Base-by-base conservation (phyloP, 2,329 filamentous ascomycete species). In the Penicillium sp. region DNA sequence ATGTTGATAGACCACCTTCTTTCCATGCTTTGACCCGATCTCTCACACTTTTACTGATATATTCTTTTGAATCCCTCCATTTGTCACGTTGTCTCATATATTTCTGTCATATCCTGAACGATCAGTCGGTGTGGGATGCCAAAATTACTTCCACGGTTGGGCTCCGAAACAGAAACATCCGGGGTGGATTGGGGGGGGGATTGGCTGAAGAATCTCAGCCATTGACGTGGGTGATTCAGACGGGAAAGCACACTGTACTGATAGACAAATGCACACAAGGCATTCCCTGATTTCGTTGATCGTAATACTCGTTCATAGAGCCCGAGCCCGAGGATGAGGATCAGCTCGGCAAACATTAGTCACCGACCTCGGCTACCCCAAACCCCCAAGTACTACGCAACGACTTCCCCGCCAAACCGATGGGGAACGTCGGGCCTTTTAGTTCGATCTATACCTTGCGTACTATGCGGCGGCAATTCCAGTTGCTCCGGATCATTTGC, bases 1-100 rank as follows among this genome's bases (percentile, higher is more conserved):
- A 55, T 62, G 52, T 63, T 52, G 53, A 60, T 64, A 63, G 57
- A 63, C 54, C 44, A 10, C 9, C 20, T 38, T 51, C 46, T 49
- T 36, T 53, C 27, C 16, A 39, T 54, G 51, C 44, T 57, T 47
- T 27, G 18, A 22, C 39, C 16, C 22, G 28, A 42, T 43, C 41
- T 44, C 35, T 13, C 18, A 44, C 18, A 44, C 47, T 47, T 44
- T 51, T 57, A 48, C 51, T 58, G 56, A 47, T 57, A 27, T 14
- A 25, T 31, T 45, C 14, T n/a, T 22, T 45, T 30, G 18, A 13
- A 5, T 28, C 28, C 11, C 48, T 10, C 2, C 16, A 20, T 36
- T 40, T 28, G 25, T 46, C 22, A 22, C 22, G 25, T 39, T 22
- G 35, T 38, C 25, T 48, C 24, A 43, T 43, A 22, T 41, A 22